phyloP scores from a whole-genome alignment of 352 stramenopile species.

The Pythium folliculosum region DNA sequence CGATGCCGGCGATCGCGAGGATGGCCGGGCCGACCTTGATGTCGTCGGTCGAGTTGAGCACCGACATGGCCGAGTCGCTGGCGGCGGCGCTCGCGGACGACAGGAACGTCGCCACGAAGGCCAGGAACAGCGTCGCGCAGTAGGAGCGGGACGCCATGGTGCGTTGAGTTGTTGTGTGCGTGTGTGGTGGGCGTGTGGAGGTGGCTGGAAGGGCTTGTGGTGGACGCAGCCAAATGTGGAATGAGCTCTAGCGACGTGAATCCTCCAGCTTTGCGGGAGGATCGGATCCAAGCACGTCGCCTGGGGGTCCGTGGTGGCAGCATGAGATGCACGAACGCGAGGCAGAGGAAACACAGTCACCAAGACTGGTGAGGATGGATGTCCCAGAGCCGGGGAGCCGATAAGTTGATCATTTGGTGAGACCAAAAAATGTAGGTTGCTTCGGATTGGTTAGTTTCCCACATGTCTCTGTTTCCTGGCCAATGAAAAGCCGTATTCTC shows the following conservation, averaged over 20 bases:
- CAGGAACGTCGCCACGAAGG: constrained; percentile 44
- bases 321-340: too few relatives aligned
- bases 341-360: background rate
- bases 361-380: too few relatives aligned
- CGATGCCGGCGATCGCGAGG: constrained; percentile 41
- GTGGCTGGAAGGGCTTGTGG: constrained; percentile 4
- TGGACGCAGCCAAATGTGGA: constrained; percentile 2
- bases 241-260: background rate
- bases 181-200: background rate
- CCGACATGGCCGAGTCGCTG: constrained; percentile 37
- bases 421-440: background rate
- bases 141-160: constrained; percentile 46
- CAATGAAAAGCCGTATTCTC: background rate
- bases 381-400: background rate
- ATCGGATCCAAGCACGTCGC: background rate
- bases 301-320: background rate
- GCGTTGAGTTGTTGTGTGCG: constrained; percentile 29
- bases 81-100: constrained; percentile 32
- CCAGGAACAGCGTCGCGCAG: constrained; percentile 45
- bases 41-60: constrained; percentile 42
- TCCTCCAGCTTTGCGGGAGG: too few relatives aligned
- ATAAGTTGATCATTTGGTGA: background rate
- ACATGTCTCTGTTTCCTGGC: constrained; percentile 2
- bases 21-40: constrained; percentile 39
- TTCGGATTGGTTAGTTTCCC: constrained; percentile 3